Evolutionary conservation across 495 filamentous ascomycete species (phyloP).

Genomic region (Cudoniella acicularis): DNA sequence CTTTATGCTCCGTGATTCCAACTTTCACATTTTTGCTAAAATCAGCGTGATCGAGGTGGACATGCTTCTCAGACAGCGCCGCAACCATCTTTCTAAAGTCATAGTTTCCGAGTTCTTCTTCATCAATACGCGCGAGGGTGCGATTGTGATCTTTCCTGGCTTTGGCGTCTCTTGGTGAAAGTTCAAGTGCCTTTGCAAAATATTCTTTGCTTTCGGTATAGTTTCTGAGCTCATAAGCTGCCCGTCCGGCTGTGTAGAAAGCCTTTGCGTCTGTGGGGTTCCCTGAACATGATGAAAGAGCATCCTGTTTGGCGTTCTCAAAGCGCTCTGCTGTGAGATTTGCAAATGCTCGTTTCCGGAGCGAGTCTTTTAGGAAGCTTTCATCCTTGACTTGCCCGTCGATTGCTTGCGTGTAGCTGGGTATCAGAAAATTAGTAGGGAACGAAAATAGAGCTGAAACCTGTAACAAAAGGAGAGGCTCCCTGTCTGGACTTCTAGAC

Average conservation of each 20-base stretch:
- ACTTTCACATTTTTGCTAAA: slow-evolving; percentile 33
- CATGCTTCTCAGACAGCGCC: slow-evolving; percentile 30
- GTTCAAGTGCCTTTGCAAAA: slow-evolving; percentile 31
- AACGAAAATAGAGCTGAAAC: too few relatives aligned
- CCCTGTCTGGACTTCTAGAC: too few relatives aligned
- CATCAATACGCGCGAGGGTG: slow-evolving; percentile 26
- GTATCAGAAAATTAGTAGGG: too few relatives aligned
- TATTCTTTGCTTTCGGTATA: slow-evolving; percentile 27
- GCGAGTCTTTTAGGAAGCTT: slow-evolving; percentile 21
- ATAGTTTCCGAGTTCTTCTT: slow-evolving; percentile 40
- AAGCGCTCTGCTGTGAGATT: slow-evolving; percentile 41
- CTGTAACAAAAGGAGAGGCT: too few relatives aligned
- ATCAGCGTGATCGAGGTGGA: slow-evolving; percentile 43
- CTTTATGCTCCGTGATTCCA: slow-evolving; percentile 6
- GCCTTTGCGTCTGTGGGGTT: slow-evolving; percentile 38
- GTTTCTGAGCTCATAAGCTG: slow-evolving; percentile 41
- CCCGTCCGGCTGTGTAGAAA: slow-evolving; percentile 41
- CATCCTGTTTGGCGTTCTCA: slow-evolving; percentile 44
- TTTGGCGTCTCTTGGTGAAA: slow-evolving; percentile 30
- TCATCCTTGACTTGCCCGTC: slow-evolving; percentile 17
- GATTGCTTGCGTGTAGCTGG: slow-evolving; percentile 20
- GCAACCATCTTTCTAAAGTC: slow-evolving; percentile 39
- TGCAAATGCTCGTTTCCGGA: slow-evolving; percentile 44
- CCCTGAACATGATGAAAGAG: slow-evolving; percentile 29
- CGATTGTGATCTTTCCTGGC: slow-evolving; percentile 32